A percentile compares a stretch with the other conserved stretches of the same genome.
Conservation (phyloP, 257 asterid species). For the Avicennia marina region DNA sequence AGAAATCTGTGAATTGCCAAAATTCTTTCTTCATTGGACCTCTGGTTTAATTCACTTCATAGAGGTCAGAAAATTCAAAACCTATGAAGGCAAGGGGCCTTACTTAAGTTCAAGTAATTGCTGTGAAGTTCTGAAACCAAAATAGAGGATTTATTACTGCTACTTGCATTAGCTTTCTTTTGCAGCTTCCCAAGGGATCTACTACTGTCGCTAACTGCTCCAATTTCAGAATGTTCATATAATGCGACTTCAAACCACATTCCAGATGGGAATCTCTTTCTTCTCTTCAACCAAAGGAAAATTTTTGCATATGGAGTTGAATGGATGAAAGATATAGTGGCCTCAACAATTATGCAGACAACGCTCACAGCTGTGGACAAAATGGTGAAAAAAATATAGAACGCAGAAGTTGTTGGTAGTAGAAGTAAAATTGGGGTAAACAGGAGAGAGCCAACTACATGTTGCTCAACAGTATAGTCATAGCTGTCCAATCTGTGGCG, state of each 20-base stretch:
- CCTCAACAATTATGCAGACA: slow-evolving; percentile 48
- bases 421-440: slow-evolving; percentile 87
- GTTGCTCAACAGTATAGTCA: slow-evolving; percentile 84
- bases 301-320: slow-evolving; percentile 73
- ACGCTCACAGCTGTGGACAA: slow-evolving; percentile 56
- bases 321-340: slow-evolving; percentile 55
- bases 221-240: slow-evolving; percentile 28
- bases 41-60: too few species aligned
- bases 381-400: slow-evolving; percentile 88
- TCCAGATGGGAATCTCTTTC: slow-evolving; percentile 79
- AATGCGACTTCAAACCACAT: slow-evolving; percentile 63
- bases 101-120: slow-evolving; percentile 72
- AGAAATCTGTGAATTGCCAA: background rate
- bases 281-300: slow-evolving; percentile 65
- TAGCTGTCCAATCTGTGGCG: slow-evolving; percentile 94
- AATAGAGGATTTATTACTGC: slow-evolving; percentile 25
- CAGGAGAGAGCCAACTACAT: slow-evolving; percentile 87
- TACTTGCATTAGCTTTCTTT: slow-evolving; percentile 13
- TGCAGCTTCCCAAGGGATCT: slow-evolving; percentile 21
- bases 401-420: slow-evolving; percentile 84
- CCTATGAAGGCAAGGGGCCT: slow-evolving; percentile 11
- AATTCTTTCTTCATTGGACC: too few species aligned
- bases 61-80: background rate
- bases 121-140: slow-evolving; percentile 75
- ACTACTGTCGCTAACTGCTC: slow-evolving; percentile 16